Percentiles rank a stretch among this genome's conserved stretches.
phyloP scores from a whole-genome alignment of 139 green algal species.

The Ostreobium quekettii region DNA sequence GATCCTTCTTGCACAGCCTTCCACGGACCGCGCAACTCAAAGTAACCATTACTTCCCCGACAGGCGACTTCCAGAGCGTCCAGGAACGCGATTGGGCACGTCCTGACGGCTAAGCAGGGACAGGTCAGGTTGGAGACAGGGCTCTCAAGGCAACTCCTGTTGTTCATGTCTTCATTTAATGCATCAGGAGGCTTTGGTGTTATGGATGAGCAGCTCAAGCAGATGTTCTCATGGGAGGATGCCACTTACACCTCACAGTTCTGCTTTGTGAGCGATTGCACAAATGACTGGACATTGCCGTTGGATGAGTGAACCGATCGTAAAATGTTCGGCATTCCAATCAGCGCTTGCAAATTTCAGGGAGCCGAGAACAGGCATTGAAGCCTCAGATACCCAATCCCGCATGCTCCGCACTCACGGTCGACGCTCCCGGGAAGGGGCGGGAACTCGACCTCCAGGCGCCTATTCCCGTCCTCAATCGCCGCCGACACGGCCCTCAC shows the following conservation, averaged over 20 bases:
- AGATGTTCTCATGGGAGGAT: too few relatives aligned
- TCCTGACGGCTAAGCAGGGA: too few relatives aligned
- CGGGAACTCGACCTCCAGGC: conserved; percentile 87
- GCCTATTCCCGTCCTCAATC: conserved; percentile 51
- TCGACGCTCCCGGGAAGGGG: conserved; percentile 53
- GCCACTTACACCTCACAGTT: not conserved
- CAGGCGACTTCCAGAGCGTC: not conserved
- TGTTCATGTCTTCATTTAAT: too few relatives aligned
- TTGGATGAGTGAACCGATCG: not conserved
- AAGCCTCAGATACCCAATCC: too few relatives aligned
- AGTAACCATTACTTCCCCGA: not conserved
- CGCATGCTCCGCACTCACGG: conserved; percentile 29
- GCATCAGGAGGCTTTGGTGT: too few relatives aligned
- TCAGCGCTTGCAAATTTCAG: not conserved
- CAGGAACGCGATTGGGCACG: not conserved
- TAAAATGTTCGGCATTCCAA: not conserved
- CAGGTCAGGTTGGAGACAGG: too few relatives aligned
- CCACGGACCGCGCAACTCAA: not conserved
- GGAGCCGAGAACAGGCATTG: not conserved
- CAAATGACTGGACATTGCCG: not conserved
- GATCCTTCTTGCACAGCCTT: not conserved
- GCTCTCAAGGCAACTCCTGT: too few relatives aligned
- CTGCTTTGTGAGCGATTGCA: not conserved
- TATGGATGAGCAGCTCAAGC: too few relatives aligned
- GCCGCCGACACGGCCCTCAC: conserved; percentile 39